These are phyloP conservation scores for Inonotus obliquus DNA, from an alignment of 1,284 basidiomycete species.

Conservation along the genomic window DNA sequence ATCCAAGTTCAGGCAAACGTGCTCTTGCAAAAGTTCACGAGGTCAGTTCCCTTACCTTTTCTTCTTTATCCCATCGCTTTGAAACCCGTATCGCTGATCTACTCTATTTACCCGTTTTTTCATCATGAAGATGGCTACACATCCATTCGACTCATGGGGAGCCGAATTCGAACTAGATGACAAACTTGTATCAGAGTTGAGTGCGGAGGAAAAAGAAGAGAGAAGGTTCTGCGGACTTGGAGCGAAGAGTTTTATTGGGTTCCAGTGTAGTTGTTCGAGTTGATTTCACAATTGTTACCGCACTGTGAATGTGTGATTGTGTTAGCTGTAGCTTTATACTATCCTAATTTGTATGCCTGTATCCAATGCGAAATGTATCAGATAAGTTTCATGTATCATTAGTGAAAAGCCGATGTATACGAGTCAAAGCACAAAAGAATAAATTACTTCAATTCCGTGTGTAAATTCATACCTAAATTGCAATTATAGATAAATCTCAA, in stretches of 20 bases:
- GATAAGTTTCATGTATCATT: no score
- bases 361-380: no score
- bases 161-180: constrained; percentile 45
- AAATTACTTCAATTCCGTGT: no score
- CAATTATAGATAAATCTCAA: no score
- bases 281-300: constrained; percentile 40
- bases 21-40: constrained; percentile 72
- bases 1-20: constrained; percentile 51
- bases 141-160: constrained; percentile 79
- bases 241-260: constrained; percentile 72
- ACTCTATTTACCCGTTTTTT: not conserved
- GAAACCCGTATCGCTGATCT: constrained; percentile 57
- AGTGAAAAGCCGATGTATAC: no score
- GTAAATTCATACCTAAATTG: no score
- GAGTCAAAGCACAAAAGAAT: no score
- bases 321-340: no score
- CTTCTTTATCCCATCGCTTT: constrained; percentile 12
- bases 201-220: constrained; percentile 65
- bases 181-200: constrained; percentile 38
- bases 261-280: constrained; percentile 91
- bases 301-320: no score
- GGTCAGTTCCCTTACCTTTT: constrained; percentile 37
- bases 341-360: no score
- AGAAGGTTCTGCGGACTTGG: constrained; percentile 76
- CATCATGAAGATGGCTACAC: constrained; percentile 67